Percentiles rank a stretch among this genome's conserved stretches.
These are phyloP conservation scores for Starmera amethionina DNA, from an alignment of 805 yeast genomes.

Conservation along the genomic window DNA sequence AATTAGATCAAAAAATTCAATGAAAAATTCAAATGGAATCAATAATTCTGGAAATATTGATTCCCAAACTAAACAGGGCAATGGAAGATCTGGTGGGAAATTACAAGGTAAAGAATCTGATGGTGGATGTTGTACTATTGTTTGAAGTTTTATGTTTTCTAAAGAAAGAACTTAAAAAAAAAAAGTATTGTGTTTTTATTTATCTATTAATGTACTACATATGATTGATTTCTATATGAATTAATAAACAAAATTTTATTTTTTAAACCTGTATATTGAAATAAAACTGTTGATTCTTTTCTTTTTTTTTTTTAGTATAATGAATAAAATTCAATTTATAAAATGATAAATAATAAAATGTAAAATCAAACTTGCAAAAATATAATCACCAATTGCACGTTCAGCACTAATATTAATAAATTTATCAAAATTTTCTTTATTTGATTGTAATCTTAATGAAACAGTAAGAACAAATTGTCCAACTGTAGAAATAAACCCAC, in stretches of 20 bases:
- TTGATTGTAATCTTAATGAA: slow-evolving; percentile 66
- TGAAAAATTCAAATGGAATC: background rate
- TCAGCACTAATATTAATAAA: slow-evolving; percentile 38
- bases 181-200: too few species aligned
- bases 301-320: too few species aligned
- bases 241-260: too few species aligned
- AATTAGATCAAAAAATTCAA: too few species aligned
- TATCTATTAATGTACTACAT: too few species aligned
- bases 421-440: slow-evolving; percentile 25
- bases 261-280: too few species aligned
- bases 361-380: slow-evolving; percentile 76
- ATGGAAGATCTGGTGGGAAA: background rate
- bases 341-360: slow-evolving; percentile 89
- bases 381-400: slow-evolving; percentile 79
- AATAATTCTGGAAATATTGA: background rate
- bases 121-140: slow-evolving; percentile 28
- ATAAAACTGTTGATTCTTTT: too few species aligned
- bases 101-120: slow-evolving; percentile 9
- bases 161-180: too few species aligned
- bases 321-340: slow-evolving; percentile 67
- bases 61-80: background rate
- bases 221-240: background rate
- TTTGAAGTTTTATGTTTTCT: slow-evolving; percentile 2
- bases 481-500: slow-evolving; percentile 86
- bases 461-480: slow-evolving; percentile 92